Evolutionary conservation across 2,329 filamentous ascomycete species (phyloP).

Genomic region (Alternaria metachromatica): DNA sequence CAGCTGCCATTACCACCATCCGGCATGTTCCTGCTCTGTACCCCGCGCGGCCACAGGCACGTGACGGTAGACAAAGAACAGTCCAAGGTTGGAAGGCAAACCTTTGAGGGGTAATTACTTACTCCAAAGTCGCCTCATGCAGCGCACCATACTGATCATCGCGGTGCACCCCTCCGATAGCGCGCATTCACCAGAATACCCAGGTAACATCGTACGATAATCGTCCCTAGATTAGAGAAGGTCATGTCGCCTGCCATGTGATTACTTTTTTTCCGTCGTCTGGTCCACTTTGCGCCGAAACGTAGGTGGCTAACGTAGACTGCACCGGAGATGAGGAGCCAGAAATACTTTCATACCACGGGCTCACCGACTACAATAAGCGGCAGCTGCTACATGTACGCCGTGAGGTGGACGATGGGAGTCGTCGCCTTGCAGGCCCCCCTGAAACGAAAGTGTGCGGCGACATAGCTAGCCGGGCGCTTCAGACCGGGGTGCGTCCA

Average conservation of each 20-base stretch:
- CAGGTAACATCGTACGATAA: neutral
- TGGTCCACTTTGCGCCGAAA: neutral
- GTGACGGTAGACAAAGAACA: neutral
- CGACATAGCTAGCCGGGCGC: constrained; percentile 34
- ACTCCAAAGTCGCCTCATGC: neutral
- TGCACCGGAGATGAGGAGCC: constrained; percentile 3
- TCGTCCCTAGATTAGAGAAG: neutral
- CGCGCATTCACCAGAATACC: neutral
- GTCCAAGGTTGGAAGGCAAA: neutral
- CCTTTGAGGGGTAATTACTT: neutral
- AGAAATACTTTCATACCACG: constrained; percentile 8
- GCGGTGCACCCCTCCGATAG: neutral
- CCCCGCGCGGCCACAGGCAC: neutral
- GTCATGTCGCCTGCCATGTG: neutral
- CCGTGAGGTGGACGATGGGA: constrained; percentile 11
- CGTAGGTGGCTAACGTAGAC: neutral
- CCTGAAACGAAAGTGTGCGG: constrained; percentile 36
- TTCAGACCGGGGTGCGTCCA: constrained; percentile 31
- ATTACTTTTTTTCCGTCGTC: neutral
- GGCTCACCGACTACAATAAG: constrained; percentile 14
- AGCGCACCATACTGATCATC: neutral
- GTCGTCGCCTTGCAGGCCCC: constrained; percentile 17
- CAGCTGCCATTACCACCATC: neutral
- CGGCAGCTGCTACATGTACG: constrained; percentile 20
- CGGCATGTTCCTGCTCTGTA: neutral